Evolutionary conservation across 2,329 filamentous ascomycete species (phyloP), one percentile per base, ranked within the genome.

Genomic region (Exophiala sideris): DNA sequence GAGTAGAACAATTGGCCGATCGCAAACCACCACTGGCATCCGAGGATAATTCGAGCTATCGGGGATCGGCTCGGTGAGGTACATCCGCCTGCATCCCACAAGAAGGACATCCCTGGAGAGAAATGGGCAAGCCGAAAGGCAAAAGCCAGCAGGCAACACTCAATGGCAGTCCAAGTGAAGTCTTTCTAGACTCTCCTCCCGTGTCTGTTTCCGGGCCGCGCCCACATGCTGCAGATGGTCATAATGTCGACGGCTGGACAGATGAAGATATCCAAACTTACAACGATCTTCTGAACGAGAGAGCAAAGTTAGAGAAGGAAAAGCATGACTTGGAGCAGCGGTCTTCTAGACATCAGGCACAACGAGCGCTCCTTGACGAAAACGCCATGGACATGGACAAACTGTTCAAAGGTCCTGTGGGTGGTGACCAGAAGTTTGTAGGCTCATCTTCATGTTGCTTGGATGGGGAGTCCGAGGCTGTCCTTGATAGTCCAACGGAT

Each of bases 251-350:
- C 24, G 60, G 60, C 11, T 62, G 60, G 60, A 54, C 60, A 9
- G 53, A 60, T n/a, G 55, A 58, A 35, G 58, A 62, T 38, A 62
- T 62, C 34, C 53, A 50, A 34, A 60, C 55, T 47, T 62, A 62
- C 41, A 62, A 62, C 24, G 58, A 62, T 51, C 39, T 62, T 20
- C 58, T 62, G 24, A 50, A 48, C 16, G 60, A 62, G 42, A 52
- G 60, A 54, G 60, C 58, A 16, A 62, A 60, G 39, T 46, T 62
- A 9, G 60, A 62, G 48, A 62, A 57, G 48, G 58, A 62, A 42
- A 60, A 60, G 41, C 56, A 57, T 20, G 60, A 62, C 21, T 48
- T 62, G 29, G 60, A 62, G 45, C 52, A 54, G 35, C 60, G 57
- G 41, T 62, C 60, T 2, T 56, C 60, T 11, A 45, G 56, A 21